A percentile compares a stretch with the other conserved stretches of the same genome.
Conservation (phyloP, 768 basidiomycete genomes). For the Collybiopsis confluens region DNA sequence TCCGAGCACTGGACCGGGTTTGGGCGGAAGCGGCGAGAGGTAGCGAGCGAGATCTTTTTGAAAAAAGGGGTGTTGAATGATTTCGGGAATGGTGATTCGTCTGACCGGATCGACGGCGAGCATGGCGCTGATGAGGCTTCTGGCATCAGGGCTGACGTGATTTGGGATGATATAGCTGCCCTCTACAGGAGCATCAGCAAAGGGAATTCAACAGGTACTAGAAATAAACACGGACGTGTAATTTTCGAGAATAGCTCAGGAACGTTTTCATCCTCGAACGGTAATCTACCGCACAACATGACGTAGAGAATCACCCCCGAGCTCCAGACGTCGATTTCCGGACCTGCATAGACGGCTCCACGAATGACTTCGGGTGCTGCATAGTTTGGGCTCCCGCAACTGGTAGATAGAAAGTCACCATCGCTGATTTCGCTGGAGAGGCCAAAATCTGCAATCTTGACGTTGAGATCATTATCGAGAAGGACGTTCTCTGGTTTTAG, state of each 20-base stretch:
- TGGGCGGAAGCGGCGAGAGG: constrained; percentile 76
- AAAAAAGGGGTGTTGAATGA: constrained; percentile 89
- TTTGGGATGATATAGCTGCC: constrained; percentile 83
- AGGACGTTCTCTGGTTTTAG: constrained; percentile 96
- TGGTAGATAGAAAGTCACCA: constrained; percentile 94
- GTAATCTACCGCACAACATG: constrained; percentile 91
- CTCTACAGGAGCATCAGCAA: constrained; percentile 40
- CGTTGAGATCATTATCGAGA: constrained; percentile 77
- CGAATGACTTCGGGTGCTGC: constrained; percentile 98
- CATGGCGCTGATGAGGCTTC: constrained; percentile 80
- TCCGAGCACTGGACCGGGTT: constrained; percentile 72
- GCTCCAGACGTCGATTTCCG: constrained; percentile 99
- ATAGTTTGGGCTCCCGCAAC: constrained; percentile 97
- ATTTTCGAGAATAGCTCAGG: constrained; percentile 93
- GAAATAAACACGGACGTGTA: constrained; percentile 54
- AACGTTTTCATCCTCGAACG: constrained; percentile 97
- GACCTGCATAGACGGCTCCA: constrained; percentile 92
- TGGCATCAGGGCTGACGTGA: constrained; percentile 76
- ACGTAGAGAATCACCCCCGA: constrained; percentile 99
- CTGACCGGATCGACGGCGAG: constrained; percentile 92
- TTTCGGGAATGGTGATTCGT: constrained; percentile 90
- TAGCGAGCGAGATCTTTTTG: constrained; percentile 81
- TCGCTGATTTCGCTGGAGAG: constrained; percentile 94
- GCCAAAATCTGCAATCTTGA: constrained; percentile 99
- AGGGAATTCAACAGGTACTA: background rate